A percentile compares a stretch with the other conserved stretches of the same genome.
Conservation (phyloP, 2,329 filamentous ascomycete genomes). For the Fusarium verticillioides region DNA sequence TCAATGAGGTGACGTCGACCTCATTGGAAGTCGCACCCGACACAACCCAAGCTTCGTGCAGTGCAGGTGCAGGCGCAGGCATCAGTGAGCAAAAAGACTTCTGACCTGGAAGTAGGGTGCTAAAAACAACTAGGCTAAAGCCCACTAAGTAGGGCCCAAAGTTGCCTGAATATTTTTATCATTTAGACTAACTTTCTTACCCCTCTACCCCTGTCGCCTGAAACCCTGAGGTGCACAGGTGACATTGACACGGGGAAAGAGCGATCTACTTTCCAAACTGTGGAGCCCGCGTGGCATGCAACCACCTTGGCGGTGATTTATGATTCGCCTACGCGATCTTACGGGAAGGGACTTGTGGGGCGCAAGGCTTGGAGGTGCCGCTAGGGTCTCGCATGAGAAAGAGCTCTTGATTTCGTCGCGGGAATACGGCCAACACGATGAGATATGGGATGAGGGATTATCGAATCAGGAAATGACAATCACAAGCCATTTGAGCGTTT, state of each 20-base stretch:
- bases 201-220: not conserved
- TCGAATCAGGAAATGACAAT: not conserved
- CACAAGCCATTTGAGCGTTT: not conserved
- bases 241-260: constrained; percentile 35
- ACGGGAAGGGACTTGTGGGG: constrained; percentile 7
- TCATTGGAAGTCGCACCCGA: constrained; percentile 10
- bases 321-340: not conserved
- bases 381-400: constrained; percentile 12
- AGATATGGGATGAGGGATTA: not conserved
- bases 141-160: no score
- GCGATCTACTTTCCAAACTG: constrained; percentile 24
- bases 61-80: not conserved
- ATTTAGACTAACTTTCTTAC: fast-evolving
- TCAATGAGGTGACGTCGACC: constrained; percentile 31
- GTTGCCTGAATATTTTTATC: not conserved
- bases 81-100: not conserved
- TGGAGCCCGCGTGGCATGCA: constrained; percentile 26
- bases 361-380: constrained; percentile 27
- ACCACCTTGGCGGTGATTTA: not conserved
- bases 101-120: not conserved
- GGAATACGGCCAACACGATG: constrained; percentile 29
- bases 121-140: not conserved
- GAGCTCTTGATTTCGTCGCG: not conserved
- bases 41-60: constrained; percentile 16
- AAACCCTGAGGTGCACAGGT: constrained; percentile 5